Conservation (phyloP, 306 rosid species). For the Inga leiocalycina region DNA sequence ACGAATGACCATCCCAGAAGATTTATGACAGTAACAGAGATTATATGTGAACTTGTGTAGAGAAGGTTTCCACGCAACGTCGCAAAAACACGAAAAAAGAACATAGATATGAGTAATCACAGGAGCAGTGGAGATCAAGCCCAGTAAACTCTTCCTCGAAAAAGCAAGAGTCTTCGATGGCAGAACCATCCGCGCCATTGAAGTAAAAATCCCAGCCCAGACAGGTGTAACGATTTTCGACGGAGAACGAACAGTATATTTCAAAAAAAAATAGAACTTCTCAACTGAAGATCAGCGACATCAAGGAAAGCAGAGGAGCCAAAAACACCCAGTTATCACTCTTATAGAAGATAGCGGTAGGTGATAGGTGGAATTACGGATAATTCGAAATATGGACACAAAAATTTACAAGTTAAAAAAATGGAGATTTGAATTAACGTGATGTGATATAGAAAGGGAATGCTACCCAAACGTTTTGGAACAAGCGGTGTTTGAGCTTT, state of each 20-base stretch:
- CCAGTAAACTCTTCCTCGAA: conserved; percentile 16
- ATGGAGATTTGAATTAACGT: neutral
- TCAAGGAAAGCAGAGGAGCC: neutral
- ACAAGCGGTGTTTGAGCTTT: neutral
- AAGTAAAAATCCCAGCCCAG: neutral
- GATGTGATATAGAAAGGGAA: neutral
- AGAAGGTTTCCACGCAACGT: neutral
- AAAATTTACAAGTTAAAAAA: conserved; percentile 1
- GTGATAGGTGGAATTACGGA: conserved; percentile 6
- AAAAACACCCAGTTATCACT: neutral
- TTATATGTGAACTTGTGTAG: neutral
- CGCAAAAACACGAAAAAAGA: neutral
- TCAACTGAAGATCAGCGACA: neutral
- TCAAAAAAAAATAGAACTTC: neutral
- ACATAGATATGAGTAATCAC: neutral
- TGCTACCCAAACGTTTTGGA: neutral
- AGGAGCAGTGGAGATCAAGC: conserved; percentile 21
- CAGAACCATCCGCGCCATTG: conserved; percentile 19
- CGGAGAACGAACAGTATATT: neutral
- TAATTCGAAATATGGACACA: conserved; percentile 17
- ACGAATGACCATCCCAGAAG: neutral
- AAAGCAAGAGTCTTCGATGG: conserved; percentile 17
- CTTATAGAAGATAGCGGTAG: conserved; percentile 10
- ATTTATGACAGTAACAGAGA: neutral
- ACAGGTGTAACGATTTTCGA: neutral